Base-by-base conservation (phyloP, 805 yeast species). In the Lachancea meyersii region DNA sequence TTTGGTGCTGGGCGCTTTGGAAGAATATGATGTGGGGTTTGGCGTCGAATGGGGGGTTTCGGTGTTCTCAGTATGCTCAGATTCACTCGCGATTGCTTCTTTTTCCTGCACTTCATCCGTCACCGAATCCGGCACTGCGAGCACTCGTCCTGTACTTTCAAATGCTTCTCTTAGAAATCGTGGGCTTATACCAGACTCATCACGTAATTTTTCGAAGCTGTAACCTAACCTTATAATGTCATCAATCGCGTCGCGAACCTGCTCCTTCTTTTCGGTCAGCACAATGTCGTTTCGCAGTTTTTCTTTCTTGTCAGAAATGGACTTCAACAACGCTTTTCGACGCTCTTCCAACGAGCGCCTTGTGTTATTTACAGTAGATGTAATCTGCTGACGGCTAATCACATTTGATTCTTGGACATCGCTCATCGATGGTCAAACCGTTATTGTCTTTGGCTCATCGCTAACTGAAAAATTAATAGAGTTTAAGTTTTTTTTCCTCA, bases 271-370 rank as follows among this genome's bases (percentile, higher is more conserved):
- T 20, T 40, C 38, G 6, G 23, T 17, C 2, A 22, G 23, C 14
- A 22, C 9, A 6, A 8, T 19, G 18, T 33, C 20, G 17, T 26
- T 19, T 20, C 17, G 24, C n/a, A 21, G 34, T 21, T 16, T 13
- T 22, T 35, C 32, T 17, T 35, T 35, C 27, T 19, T 36, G 14
- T 26, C 24, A 10, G 30, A 14, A 51, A 85, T 58, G 57, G 72
- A 83, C 3, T 84, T 88, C 35, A 73, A 69, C 58, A 84, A 76
- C 59, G 85, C 95, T 21, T 88, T 93, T 8, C 88, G 44, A 31
- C 41, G 47, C 26, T 43, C 21, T 31, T 11, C 33, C 19, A 30
- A 37, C 7, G 19, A 14, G 5, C 13, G 17, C 7, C 16, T 19
- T 3, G 26, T 22, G 4, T 19, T 6, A 6, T 19, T 19, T 11